Evolutionary conservation across 805 yeast genomes (phyloP), one percentile per base, ranked within the genome.

Genomic region (Saccharomycopsis oosterbeekiorum): DNA sequence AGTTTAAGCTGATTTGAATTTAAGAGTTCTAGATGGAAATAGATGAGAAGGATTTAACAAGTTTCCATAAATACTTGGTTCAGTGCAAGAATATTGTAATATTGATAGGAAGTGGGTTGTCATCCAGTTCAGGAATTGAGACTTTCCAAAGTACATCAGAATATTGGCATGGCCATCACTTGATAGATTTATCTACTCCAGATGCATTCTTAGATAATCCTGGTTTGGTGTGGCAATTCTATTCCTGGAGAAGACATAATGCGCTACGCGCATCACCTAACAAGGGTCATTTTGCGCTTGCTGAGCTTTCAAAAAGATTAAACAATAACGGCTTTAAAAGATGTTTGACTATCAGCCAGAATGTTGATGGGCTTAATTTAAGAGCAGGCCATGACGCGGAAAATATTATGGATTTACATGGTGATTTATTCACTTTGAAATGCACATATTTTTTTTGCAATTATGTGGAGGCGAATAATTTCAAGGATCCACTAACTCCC

Each of bases 211-310:
- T 84, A 62, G 76, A 77, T 19, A 92, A 90, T 69, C 96, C 97
- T 0, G 88, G 89, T 0, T 75, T 89, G 10, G 97, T 91, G 8
- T 90, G 97, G 97, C 93, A 88, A 69, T 90, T 88, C 68, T 90
- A 91, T 71, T 78, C 89, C 4, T 82, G 83, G 70, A 74, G 96
- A 64, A 70, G 97, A 55, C 78, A 74, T 56, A 76, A 76, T 57
- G 92, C 96, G 0, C 73, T 88, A 58, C 72, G 72, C 55, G 89
- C 93, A 0, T 71, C 68, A 57, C 97, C 97, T 0, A 90, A 90
- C 68, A 70, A 68, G 10, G 96, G 93, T 0, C 97, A 90, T 69
- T 69, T 68, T 57, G 86, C 91, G 1, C 72, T 90, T 56, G 85
- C 93, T 0, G 78, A 79, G 69, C 75, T 91, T 42, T 80, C 90